Base-by-base conservation (phyloP, 441 rosid genomes). In the Adansonia madagascariensis region DNA sequence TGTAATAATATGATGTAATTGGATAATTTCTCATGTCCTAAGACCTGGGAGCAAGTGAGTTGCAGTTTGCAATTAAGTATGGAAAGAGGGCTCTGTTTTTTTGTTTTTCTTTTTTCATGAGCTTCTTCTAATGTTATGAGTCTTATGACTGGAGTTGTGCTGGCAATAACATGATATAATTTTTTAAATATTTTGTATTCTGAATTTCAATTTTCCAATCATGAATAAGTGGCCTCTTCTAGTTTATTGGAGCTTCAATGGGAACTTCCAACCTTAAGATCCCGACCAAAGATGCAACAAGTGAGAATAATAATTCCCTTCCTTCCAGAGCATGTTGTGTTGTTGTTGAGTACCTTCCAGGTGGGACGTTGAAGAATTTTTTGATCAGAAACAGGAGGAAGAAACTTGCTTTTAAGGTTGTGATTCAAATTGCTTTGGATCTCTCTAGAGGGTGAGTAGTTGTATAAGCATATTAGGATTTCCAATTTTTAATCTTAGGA, bases 271-370 rank as follows among this genome's bases (percentile, higher is more conserved):
- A 88, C 69, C 89, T 91, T 47, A 88, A 78, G 79, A 85, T 91
- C 76, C 92, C 88, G 41, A 76, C 84, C 49, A 41, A 85, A 49
- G 61, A 73, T 67, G 83, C 69, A 75, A 17, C 82, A 43, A 81
- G 78, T 3, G 90, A 82, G 59, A 75, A 76, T 71, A 84, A 78
- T 43, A 79, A 75, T 80, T 82, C 89, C 8, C 85, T 88, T 77
- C 91, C 91, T 39, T 84, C 92, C 1, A 88, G 89, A 81, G 92
- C 94, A 24, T 91, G 92, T 46, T 91, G 92, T 79, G 92, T 91
- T 52, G 91, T 91, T 3, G 92, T 89, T 63, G 94, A 91, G 71
- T 89, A 83, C 82, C 83, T 91, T 77, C 86, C 90, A 11, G 91
- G 90, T 52, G 94, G 94, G 75, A 86, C 91, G 0, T 78, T 91